A percentile compares a stretch with the other conserved stretches of the same genome.
phyloP scores from a whole-genome alignment of 768 basidiomycete genomes.

The Mycena galopus region DNA sequence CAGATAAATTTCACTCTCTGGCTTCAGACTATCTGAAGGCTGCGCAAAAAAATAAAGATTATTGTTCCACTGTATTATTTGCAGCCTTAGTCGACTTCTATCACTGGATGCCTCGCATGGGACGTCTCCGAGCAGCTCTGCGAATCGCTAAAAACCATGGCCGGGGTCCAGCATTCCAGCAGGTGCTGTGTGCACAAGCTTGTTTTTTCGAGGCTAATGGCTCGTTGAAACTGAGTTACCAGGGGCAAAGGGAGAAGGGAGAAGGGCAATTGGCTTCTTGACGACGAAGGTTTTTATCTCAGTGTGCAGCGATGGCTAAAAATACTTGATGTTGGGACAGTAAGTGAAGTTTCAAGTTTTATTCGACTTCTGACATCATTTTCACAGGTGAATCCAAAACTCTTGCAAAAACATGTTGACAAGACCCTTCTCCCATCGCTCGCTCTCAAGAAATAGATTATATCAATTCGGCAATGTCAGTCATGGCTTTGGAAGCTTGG shows the following conservation, averaged over 20 bases:
- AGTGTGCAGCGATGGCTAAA: neutral
- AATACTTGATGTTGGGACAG: neutral
- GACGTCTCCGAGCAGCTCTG: neutral
- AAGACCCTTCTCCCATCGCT: constrained; percentile 1
- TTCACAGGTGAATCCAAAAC: neutral
- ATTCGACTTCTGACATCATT: neutral
- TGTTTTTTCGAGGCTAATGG: neutral
- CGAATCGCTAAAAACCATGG: neutral
- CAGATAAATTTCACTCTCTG: neutral
- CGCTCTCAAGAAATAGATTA: neutral
- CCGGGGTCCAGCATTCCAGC: neutral
- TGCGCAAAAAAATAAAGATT: neutral
- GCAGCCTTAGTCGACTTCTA: neutral
- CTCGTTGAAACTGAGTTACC: neutral
- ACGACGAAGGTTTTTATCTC: neutral
- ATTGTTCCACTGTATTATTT: neutral
- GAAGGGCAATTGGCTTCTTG: neutral
- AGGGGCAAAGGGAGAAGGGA: neutral
- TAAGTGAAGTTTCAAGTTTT: neutral
- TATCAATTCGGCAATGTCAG: neutral
- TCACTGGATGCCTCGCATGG: neutral
- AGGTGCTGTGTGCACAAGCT: neutral
- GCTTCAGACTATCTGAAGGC: neutral
- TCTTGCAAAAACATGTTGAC: neutral
- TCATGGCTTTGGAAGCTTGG: constrained; percentile 12